Evolutionary conservation across 345 rosid species (phyloP).

Genomic region (Boechera stricta): DNA sequence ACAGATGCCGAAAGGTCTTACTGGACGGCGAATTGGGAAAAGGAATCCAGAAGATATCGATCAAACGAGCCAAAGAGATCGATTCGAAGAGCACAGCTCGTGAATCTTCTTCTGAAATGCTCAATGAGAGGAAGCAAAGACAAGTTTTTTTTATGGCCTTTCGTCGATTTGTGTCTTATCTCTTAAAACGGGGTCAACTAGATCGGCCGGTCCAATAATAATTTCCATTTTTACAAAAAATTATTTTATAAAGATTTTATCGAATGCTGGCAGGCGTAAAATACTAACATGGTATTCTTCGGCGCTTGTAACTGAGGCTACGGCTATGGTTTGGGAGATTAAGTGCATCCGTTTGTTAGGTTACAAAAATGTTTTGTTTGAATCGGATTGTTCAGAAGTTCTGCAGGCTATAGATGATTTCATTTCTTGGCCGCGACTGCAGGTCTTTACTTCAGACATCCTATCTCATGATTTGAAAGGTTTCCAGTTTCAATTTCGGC

Average conservation of each 20-base stretch:
- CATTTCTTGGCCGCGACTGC: too few relatives aligned
- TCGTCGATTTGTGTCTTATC: conserved; percentile 1
- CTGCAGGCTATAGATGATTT: too few relatives aligned
- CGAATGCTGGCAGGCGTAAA: background rate
- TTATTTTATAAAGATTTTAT: background rate
- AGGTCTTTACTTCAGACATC: too few relatives aligned
- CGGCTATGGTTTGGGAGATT: too few relatives aligned
- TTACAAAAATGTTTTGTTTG: too few relatives aligned
- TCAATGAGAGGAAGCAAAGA: conserved; percentile 3
- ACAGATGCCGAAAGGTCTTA: conserved; percentile 51
- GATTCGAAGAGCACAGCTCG: background rate
- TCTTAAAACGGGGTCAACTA: conserved; percentile 7
- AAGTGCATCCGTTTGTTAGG: too few relatives aligned
- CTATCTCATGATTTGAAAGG: too few relatives aligned
- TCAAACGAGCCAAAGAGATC: conserved; percentile 17
- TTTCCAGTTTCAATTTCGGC: too few relatives aligned
- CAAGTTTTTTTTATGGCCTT: background rate
- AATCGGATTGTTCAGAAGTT: too few relatives aligned
- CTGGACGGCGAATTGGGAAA: conserved; percentile 40
- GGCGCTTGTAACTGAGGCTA: too few relatives aligned
- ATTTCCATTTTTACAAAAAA: background rate
- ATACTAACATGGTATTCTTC: background rate
- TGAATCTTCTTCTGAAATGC: conserved; percentile 7
- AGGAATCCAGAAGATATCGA: conserved; percentile 26
- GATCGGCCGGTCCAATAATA: conserved; percentile 17